A percentile compares a stretch with the other conserved stretches of the same genome.
phyloP scores from a whole-genome alignment of 805 yeast species.

The Yarrowia yakushimensis region DNA sequence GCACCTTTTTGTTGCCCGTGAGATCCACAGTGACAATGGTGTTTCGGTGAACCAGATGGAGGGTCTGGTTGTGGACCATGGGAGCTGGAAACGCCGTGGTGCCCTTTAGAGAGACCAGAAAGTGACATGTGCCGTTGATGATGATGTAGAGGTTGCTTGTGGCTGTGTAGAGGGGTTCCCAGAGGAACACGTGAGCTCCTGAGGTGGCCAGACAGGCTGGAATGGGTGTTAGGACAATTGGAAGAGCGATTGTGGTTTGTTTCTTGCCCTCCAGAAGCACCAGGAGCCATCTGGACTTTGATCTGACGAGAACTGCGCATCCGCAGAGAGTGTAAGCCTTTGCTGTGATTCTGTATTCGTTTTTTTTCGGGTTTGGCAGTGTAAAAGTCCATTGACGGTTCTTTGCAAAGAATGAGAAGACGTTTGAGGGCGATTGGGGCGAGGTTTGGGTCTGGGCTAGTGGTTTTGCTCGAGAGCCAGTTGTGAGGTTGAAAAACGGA shows the following conservation, averaged over 20 bases:
- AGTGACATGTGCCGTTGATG: background rate
- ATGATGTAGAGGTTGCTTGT: slow-evolving; percentile 1
- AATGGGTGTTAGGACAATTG: background rate
- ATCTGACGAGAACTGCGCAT: background rate
- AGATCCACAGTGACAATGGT: slow-evolving; percentile 2
- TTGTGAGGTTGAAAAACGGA: background rate
- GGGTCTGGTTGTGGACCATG: background rate
- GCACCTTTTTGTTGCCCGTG: background rate
- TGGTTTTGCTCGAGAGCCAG: background rate
- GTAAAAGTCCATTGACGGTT: background rate
- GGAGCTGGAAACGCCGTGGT: slow-evolving; percentile 11
- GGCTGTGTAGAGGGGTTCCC: slow-evolving; percentile 8
- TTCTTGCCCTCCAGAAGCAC: background rate
- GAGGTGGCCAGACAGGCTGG: background rate
- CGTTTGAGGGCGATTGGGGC: background rate
- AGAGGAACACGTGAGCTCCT: slow-evolving; percentile 1
- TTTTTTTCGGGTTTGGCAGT: background rate
- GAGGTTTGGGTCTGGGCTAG: background rate
- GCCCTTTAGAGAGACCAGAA: background rate
- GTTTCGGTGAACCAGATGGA: background rate
- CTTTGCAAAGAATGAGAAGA: background rate
- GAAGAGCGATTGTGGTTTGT: background rate
- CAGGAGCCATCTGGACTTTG: background rate
- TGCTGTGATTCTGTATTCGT: slow-evolving; percentile 8
- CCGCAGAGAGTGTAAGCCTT: background rate